Conservation (phyloP, 805 yeast species). For the Candida michaelii region DNA sequence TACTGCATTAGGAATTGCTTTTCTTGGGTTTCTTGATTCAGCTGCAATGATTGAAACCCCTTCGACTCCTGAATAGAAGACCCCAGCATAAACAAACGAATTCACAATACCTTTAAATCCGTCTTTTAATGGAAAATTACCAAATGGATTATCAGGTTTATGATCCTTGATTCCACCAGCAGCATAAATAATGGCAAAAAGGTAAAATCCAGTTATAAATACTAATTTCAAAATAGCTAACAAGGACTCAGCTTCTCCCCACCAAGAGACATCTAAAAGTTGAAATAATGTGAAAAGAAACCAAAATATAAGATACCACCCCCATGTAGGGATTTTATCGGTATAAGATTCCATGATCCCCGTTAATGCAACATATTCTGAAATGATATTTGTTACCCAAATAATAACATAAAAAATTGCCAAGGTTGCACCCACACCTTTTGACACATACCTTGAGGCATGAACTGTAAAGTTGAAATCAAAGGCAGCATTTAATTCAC, state of each 20-base stretch:
- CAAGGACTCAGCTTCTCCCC: conserved; percentile 30
- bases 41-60: conserved; percentile 26
- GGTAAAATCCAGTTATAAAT: conserved; percentile 20
- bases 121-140: conserved; percentile 27
- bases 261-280: conserved; percentile 36
- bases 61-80: conserved; percentile 34
- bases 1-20: conserved; percentile 29
- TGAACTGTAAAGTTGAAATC: conserved; percentile 44
- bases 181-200: conserved; percentile 22
- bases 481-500: conserved; percentile 38
- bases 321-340: conserved; percentile 39
- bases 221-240: conserved; percentile 25
- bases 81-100: conserved; percentile 50
- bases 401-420: conserved; percentile 46
- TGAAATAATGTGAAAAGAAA: conserved; percentile 35
- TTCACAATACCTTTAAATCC: conserved; percentile 34
- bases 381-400: conserved; percentile 37
- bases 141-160: conserved; percentile 26
- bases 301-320: conserved; percentile 44
- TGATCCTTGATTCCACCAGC: conserved; percentile 26
- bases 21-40: conserved; percentile 34
- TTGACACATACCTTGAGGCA: conserved; percentile 41
- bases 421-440: conserved; percentile 36
- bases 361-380: conserved; percentile 47
- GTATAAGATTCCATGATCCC: conserved; percentile 47